Percentiles rank a stretch among this genome's conserved stretches.
These are phyloP conservation scores for Orbilia blumenaviensis DNA, from an alignment of 2,329 filamentous ascomycete genomes.

Conservation along the genomic window DNA sequence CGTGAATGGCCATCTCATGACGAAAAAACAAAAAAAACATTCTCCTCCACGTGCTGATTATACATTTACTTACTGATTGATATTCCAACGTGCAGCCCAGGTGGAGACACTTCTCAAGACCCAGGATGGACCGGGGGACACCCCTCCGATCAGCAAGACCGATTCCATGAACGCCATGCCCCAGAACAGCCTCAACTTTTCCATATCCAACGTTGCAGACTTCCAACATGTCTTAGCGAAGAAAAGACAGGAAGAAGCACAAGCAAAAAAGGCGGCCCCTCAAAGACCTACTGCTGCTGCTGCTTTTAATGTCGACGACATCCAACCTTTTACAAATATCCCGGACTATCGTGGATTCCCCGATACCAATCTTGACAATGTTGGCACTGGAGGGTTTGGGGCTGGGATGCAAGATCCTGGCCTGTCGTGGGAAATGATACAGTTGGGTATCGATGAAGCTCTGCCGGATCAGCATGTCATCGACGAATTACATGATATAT, in stretches of 20 bases:
- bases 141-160: conserved; percentile 32
- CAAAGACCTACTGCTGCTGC: conserved; percentile 5
- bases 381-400: conserved; percentile 68
- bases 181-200: conserved; percentile 35
- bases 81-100: conserved; percentile 71
- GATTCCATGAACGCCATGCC: conserved; percentile 26
- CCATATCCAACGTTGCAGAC: conserved; percentile 34
- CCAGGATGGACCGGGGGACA: conserved; percentile 66
- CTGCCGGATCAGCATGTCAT: conserved; percentile 81
- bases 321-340: conserved; percentile 26
- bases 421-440: conserved; percentile 86
- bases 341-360: conserved; percentile 35
- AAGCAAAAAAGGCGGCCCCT: conserved; percentile 8
- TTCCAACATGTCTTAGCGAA: conserved; percentile 24
- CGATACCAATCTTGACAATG: conserved; percentile 64
- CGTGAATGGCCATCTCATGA: conserved; percentile 61
- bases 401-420: conserved; percentile 66
- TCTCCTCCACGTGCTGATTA: conserved; percentile 11
- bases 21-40: background rate
- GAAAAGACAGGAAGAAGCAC: conserved; percentile 16
- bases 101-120: conserved; percentile 90
- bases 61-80: background rate
- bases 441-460: conserved; percentile 81
- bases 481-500: conserved; percentile 85
- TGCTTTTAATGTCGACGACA: conserved; percentile 56